Base-by-base conservation (phyloP, 768 basidiomycete species). In the Hericium coralloides region DNA sequence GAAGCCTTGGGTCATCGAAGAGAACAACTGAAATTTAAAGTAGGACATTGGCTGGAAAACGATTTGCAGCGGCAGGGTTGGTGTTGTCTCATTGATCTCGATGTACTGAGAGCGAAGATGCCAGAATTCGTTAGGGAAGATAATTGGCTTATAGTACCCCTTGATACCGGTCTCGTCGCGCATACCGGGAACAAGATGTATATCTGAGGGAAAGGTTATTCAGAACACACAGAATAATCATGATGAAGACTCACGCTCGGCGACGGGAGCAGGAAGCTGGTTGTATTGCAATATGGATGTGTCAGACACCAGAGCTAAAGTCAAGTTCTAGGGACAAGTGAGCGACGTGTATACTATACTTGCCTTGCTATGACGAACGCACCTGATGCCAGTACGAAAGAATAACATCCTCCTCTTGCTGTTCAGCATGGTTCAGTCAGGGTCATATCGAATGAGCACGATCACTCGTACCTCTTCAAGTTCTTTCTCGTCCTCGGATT, bases 91-190 rank as follows among this genome's bases (percentile, higher is more conserved):
- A 69, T 98, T 98, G 69, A 98, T 79, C 64, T 94, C 89, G 56
- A 82, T 68, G 63, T 91, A 85, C 58, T 94, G 87, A 43, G 87
- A 85, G 39, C 84, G 82, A 31, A 92, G 78, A 60, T 88, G 81
- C 93, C 95, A 98, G 72, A 98, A 98, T 66, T 97, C 93, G 67
- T 98, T 98, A 14, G 92, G 82, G 70, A 88, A 98, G 38, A 98
- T 67, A 58, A 95, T 84, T 9, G 95, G 95, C 65, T 84, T 88
- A 78, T 95, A 93, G 60, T 77, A 82, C 3, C 82, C 88, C 58
- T 77, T 79, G 2, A 76, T 78, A 4, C 86, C 85, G 22, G 82
- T 81, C 38, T 79, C 70, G 60, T 91, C 88, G 38, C 87, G 81
- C 55, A 75, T 64, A 23, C 72, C 76, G 4, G 80, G 76, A 39